Base-by-base conservation (phyloP, 2,329 filamentous ascomycete genomes). In the Venturia asperata region DNA sequence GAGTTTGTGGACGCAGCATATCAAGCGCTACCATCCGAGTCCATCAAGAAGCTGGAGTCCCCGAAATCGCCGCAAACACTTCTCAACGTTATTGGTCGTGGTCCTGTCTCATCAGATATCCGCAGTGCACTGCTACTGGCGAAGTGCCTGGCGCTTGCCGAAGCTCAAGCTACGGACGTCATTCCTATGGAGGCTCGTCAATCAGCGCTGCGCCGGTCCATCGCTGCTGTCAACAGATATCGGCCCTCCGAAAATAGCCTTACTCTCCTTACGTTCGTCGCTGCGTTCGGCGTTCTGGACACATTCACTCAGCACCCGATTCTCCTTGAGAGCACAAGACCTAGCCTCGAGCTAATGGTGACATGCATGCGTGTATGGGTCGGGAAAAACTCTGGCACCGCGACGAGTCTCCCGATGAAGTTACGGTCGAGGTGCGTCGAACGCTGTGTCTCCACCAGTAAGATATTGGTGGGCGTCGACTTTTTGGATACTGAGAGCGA, bases 81-180 rank as follows among this genome's bases (percentile, higher is more conserved):
- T 42, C 77, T 79, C 68, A 81, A 80, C 65, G 68, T 79, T 7
- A 76, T 86, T 66, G 77, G 81, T 41, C 82, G 84, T 67, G 81
- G 81, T 0, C 84, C 83, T 1, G 78, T 84, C 0, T 80, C 83
- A 1, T 77, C 80, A 5, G 85, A 87, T 66, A 80, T 87, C 13
- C 78, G 78, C 63, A 82, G 82, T 63, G 82, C 83, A 4, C 79
- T 86, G 47, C 83, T 83, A 7, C 79, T 85, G 55, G 83, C 84
- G 13, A 85, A 86, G 74, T 83, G 85, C 65, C 79, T 83, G 0
- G 78, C 80, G 3, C 79, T 85, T 11, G 73, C 81, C 56, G 77
- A 78, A 4, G 73, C 73, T 6, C 71, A 77, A 71, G 67, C 72
- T 9, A 71, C 69, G 3, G 73, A 68, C 69, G 70, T 24, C n/a